These are phyloP conservation scores for Lipomyces spencermartinsiae DNA, from an alignment of 805 yeast genomes.

Conservation along the genomic window DNA sequence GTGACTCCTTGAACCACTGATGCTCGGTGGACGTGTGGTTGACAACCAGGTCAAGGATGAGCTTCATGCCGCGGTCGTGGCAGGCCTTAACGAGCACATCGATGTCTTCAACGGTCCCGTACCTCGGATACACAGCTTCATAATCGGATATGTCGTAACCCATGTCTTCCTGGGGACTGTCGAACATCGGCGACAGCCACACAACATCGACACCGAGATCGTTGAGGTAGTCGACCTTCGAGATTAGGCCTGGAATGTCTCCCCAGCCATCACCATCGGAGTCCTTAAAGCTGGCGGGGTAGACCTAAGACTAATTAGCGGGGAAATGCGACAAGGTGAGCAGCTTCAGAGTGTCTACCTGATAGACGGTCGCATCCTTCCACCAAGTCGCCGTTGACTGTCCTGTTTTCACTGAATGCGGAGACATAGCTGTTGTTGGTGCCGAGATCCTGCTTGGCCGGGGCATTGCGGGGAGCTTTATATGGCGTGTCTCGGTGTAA, in stretches of 20 bases:
- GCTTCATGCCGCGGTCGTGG: constrained; percentile 58
- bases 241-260: constrained; percentile 59
- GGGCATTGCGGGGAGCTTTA: no score
- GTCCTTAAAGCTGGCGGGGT: constrained; percentile 67
- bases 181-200: constrained; percentile 66
- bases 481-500: no score
- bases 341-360: constrained; percentile 41
- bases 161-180: constrained; percentile 67
- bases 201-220: constrained; percentile 57
- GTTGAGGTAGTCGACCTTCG: constrained; percentile 59
- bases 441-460: no score
- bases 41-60: constrained; percentile 62
- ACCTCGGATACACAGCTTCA: constrained; percentile 57
- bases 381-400: constrained; percentile 48
- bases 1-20: constrained; percentile 61
- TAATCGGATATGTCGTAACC: constrained; percentile 67
- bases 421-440: constrained; percentile 57
- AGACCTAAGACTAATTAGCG: constrained; percentile 56
- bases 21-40: constrained; percentile 59
- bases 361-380: constrained; percentile 65
- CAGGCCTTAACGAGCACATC: constrained; percentile 55
- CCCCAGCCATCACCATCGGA: constrained; percentile 66
- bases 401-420: constrained; percentile 60
- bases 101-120: constrained; percentile 63
- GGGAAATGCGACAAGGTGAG: no score